phyloP scores from a whole-genome alignment of 129 eudicot genomes.

The Escallonia rubra region DNA sequence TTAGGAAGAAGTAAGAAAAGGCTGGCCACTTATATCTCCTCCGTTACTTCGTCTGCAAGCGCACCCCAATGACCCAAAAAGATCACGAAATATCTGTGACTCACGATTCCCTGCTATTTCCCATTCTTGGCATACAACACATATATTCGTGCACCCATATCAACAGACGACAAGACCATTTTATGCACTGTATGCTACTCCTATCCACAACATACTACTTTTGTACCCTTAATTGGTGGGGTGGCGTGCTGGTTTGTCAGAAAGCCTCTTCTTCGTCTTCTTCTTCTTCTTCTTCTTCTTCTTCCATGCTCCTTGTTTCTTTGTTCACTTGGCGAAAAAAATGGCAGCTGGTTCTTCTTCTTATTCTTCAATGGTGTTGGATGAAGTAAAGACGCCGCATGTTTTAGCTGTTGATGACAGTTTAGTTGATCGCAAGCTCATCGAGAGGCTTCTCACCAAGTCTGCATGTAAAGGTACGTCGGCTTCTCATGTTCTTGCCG shows the following conservation, averaged over 20 bases:
- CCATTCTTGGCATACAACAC: background rate
- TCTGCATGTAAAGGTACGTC: constrained; percentile 58
- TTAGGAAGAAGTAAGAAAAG: background rate
- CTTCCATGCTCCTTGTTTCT: background rate
- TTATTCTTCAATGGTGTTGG: background rate
- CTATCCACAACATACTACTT: constrained; percentile 5
- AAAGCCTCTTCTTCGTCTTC: background rate
- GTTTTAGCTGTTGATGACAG: constrained; percentile 65
- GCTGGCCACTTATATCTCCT: background rate
- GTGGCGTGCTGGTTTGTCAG: background rate
- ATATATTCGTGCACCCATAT: background rate
- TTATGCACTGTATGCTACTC: background rate
- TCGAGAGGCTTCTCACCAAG: constrained; percentile 57
- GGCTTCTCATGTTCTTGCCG: background rate
- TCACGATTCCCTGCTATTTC: constrained; percentile 14
- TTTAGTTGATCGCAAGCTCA: constrained; percentile 45
- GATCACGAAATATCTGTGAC: constrained; percentile 57
- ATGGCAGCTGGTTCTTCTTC: constrained; percentile 24
- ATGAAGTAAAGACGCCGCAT: constrained; percentile 40
- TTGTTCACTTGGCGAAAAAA: background rate
- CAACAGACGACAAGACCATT: background rate
- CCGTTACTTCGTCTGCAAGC: constrained; percentile 30
- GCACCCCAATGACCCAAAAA: constrained; percentile 48
- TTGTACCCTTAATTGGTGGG: constrained; percentile 3
- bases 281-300: background rate